A percentile compares a stretch with the other conserved stretches of the same genome.
These are phyloP conservation scores for Lachancea lanzarotensis DNA, from an alignment of 805 yeast genomes.

Conservation along the genomic window DNA sequence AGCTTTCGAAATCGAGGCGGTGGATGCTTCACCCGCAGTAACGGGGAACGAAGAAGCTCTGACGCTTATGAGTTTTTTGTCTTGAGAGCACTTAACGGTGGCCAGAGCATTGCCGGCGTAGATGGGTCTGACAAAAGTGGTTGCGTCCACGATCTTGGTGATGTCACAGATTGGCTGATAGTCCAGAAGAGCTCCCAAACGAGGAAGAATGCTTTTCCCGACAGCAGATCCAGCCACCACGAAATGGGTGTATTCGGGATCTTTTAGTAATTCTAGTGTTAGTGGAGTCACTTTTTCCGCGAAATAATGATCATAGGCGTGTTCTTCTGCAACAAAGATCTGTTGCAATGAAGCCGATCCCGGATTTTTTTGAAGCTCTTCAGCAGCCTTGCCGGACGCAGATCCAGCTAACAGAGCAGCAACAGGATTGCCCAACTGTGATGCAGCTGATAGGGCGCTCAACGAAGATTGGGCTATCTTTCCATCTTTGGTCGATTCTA, in stretches of 20 bases:
- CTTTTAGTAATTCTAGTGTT: slow-evolving; percentile 36
- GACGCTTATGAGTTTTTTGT: slow-evolving; percentile 62
- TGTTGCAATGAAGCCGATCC: slow-evolving; percentile 37
- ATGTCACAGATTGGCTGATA: slow-evolving; percentile 86
- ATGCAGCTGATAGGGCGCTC: slow-evolving; percentile 73
- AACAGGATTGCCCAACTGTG: slow-evolving; percentile 65
- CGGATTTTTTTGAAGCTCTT: slow-evolving; percentile 23
- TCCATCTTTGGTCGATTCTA: slow-evolving; percentile 54
- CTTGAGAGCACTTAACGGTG: slow-evolving; percentile 68
- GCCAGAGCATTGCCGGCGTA: slow-evolving; percentile 93
- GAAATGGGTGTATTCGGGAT: slow-evolving; percentile 51
- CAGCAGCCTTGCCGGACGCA: slow-evolving; percentile 44
- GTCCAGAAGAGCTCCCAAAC: slow-evolving; percentile 79
- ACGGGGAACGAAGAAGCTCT: slow-evolving; percentile 77
- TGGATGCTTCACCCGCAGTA: slow-evolving; percentile 31
- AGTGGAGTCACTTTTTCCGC: slow-evolving; percentile 83
- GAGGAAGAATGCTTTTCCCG: slow-evolving; percentile 81
- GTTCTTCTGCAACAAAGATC: slow-evolving; percentile 49
- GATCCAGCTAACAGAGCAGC: slow-evolving; percentile 74
- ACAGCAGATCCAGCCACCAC: slow-evolving; percentile 77
- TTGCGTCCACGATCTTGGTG: slow-evolving; percentile 54
- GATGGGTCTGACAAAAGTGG: slow-evolving; percentile 84
- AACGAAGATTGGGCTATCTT: slow-evolving; percentile 60
- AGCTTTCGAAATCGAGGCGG: slow-evolving; percentile 36
- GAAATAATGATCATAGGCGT: slow-evolving; percentile 57